Base-by-base conservation (phyloP, 2,329 filamentous ascomycete genomes). In the Arthrobotrys megalospora region DNA sequence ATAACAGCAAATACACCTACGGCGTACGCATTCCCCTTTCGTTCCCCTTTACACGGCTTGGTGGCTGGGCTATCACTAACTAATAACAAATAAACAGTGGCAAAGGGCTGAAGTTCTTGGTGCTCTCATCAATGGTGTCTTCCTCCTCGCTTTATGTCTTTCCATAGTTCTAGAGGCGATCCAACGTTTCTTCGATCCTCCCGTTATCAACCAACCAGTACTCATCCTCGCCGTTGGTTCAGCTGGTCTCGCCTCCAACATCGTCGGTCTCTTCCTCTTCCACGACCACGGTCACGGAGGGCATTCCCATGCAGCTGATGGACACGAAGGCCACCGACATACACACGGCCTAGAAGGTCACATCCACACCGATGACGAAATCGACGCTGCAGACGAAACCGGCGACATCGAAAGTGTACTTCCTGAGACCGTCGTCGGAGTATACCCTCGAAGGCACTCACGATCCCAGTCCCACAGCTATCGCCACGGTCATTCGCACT, bases 151-250 rank as follows among this genome's bases (percentile, higher is more conserved):
- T 6, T 89, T 99, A 7, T 99, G 96, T 86, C 88, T 99, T 71
- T 96, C 95, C 63, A 99, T 99, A 85, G 92, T 98, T 83, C 90
- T 99, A 82, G 96, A 99, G 85, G 96, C 96, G 14, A 89, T 97
- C 78, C 93, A 94, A 82, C 92, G 96, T 83, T 92, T 99, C 81
- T 88, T 98, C 83, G 93, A 98, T 82, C 94, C 94, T 6, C 94
- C 95, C 82, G 90, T 92, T 83, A 94, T 99, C 82, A 87, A 87
- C 63, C 93, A 97, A 82, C 94, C 96, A 0, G 89, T 91, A 82
- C 88, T 99, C 43, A 94, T 99, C 80, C 90, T 97, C 76, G 91
- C 96, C 80, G 96, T 99, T 64, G 96, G 96, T 47, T 94, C 89
- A 79, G 88, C 93, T 75, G 96, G 96, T 64, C 88, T 99, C 12